These are phyloP conservation scores for Oryza longistaminata DNA, from an alignment of 176 grass and related monocot genomes.

Conservation along the genomic window DNA sequence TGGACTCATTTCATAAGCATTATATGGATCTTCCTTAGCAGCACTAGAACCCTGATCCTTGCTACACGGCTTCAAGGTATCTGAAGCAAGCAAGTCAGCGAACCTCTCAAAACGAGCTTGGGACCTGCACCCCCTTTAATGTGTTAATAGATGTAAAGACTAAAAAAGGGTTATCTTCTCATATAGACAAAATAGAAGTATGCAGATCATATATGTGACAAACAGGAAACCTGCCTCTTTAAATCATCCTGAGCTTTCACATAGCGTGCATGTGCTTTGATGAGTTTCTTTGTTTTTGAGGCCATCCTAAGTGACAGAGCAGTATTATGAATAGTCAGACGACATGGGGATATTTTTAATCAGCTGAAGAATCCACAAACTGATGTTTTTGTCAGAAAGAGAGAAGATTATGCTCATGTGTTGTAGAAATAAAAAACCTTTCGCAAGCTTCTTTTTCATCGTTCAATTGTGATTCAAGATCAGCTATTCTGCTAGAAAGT, in stretches of 20 bases:
- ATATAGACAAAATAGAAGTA: constrained; percentile 7
- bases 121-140: constrained; percentile 48
- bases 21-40: constrained; percentile 48
- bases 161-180: constrained; percentile 7
- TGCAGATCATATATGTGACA: constrained; percentile 16
- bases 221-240: constrained; percentile 66
- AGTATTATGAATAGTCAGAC: constrained; percentile 9
- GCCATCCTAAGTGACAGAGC: constrained; percentile 51
- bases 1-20: constrained; percentile 61
- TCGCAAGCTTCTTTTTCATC: constrained; percentile 61
- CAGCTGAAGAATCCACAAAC: neutral
- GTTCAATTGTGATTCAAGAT: constrained; percentile 69
- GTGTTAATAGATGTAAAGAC: constrained; percentile 30
- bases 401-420: neutral
- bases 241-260: constrained; percentile 73
- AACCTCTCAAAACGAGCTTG: constrained; percentile 72
- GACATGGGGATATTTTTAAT: constrained; percentile 10
- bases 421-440: constrained; percentile 54
- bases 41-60: constrained; percentile 63
- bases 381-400: neutral
- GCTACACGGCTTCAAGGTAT: constrained; percentile 48
- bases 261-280: constrained; percentile 70
- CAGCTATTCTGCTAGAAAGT: constrained; percentile 60
- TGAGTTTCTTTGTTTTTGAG: constrained; percentile 74
- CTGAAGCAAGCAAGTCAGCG: constrained; percentile 62